Evolutionary conservation across 164 flowering plant species (phyloP).

Genomic region (Aristolochia fimbriata): DNA sequence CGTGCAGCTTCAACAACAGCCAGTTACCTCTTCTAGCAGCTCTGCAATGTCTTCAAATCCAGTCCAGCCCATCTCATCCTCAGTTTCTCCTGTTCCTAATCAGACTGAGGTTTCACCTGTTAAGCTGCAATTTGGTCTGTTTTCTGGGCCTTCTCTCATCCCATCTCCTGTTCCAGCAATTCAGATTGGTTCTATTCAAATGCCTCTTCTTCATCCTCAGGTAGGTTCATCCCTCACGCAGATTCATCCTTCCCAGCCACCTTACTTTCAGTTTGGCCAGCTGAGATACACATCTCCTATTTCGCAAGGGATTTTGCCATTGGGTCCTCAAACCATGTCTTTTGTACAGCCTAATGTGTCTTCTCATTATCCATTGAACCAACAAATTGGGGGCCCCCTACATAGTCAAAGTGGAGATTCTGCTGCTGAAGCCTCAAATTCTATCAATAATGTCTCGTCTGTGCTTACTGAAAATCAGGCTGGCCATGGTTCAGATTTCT

Average conservation of each 20-base stretch:
- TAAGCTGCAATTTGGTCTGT: constrained; percentile 84
- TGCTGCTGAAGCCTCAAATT: constrained; percentile 11
- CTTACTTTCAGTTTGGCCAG: constrained; percentile 95
- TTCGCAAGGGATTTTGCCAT: constrained; percentile 67
- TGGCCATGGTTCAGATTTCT: constrained; percentile 16
- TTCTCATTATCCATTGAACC: constrained; percentile 36
- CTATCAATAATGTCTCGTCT: constrained; percentile 20
- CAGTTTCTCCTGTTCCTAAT: constrained; percentile 28
- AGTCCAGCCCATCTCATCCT: constrained; percentile 25
- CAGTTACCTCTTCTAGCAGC: constrained; percentile 19
- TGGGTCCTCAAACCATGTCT: constrained; percentile 58
- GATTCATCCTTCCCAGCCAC: constrained; percentile 62
- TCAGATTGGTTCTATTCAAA: constrained; percentile 97
- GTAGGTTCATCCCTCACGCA: constrained; percentile 62
- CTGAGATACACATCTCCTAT: constrained; percentile 64
- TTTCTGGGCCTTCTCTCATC: constrained; percentile 83
- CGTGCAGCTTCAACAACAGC: constrained; percentile 19
- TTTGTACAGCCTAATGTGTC: constrained; percentile 52
- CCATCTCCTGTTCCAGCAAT: constrained; percentile 94
- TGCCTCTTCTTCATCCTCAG: constrained; percentile 87
- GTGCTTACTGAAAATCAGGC: constrained; percentile 22
- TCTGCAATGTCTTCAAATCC: constrained; percentile 20
- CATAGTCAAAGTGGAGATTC: constrained; percentile 30
- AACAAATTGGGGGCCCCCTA: constrained; percentile 24
- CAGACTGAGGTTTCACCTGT: constrained; percentile 62